Percentiles rank a stretch among this genome's conserved stretches.
Evolutionary conservation across 2,329 filamentous ascomycete species (phyloP).

Genomic region (Didymella glomerata): DNA sequence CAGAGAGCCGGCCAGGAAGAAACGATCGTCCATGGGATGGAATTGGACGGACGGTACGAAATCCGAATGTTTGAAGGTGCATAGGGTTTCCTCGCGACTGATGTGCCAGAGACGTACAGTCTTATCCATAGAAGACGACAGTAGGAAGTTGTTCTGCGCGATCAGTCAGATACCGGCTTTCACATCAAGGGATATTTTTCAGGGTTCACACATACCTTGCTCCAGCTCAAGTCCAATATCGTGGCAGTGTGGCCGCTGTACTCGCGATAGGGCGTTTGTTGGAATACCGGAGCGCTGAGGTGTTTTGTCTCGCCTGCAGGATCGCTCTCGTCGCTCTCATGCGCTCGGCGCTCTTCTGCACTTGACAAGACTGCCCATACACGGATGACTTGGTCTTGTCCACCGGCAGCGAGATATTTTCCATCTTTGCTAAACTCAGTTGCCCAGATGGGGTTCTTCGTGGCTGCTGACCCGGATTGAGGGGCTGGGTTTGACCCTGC

Average conservation of each 20-base stretch:
- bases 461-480: slow-evolving; percentile 46
- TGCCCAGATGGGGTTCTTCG: slow-evolving; percentile 81
- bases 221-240: slow-evolving; percentile 93
- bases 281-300: slow-evolving; percentile 90
- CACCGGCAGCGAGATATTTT: slow-evolving; percentile 88
- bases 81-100: slow-evolving; percentile 83
- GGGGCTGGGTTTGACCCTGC: slow-evolving; percentile 40
- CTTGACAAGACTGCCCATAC: slow-evolving; percentile 90
- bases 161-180: neutral
- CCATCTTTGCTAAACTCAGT: slow-evolving; percentile 93
- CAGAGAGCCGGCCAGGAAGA: slow-evolving; percentile 92
- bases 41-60: slow-evolving; percentile 95
- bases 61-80: slow-evolving; percentile 92
- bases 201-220: slow-evolving; percentile 67
- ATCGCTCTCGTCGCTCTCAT: slow-evolving; percentile 74
- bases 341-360: slow-evolving; percentile 76
- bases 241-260: slow-evolving; percentile 86
- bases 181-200: neutral
- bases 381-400: slow-evolving; percentile 83
- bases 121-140: slow-evolving; percentile 98
- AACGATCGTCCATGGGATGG: slow-evolving; percentile 92
- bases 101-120: slow-evolving; percentile 95
- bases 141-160: slow-evolving; percentile 82
- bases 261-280: slow-evolving; percentile 77
- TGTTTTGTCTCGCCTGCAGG: slow-evolving; percentile 65